phyloP scores from a whole-genome alignment of 1,139 yeast genomes.

The Candida anutae region DNA sequence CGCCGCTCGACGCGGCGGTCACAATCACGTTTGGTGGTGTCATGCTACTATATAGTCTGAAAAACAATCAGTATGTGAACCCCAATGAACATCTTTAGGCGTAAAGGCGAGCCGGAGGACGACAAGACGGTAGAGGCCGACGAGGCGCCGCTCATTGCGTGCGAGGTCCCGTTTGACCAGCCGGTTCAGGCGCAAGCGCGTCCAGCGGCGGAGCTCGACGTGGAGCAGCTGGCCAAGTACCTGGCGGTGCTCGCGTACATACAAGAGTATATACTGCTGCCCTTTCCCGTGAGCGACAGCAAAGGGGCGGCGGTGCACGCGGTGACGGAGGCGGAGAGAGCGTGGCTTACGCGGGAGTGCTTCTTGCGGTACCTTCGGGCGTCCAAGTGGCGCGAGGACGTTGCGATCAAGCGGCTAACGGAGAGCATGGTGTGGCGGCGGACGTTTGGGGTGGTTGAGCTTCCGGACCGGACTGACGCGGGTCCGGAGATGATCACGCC shows the following conservation, averaged over 20 bases:
- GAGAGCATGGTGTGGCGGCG: constrained; percentile 86
- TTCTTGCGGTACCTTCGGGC: constrained; percentile 82
- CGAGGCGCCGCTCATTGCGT: constrained; percentile 20
- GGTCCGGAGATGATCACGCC: constrained; percentile 44
- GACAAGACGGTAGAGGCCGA: constrained; percentile 1
- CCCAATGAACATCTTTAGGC: constrained; percentile 9
- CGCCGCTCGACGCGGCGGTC: constrained; percentile 1
- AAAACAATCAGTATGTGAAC: no score
- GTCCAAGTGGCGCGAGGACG: constrained; percentile 74
- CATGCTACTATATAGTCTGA: no score
- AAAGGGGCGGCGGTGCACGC: constrained; percentile 21
- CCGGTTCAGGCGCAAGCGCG: constrained; percentile 30
- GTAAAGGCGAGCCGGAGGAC: constrained; percentile 3
- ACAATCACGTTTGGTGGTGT: neutral
- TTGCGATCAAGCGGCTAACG: constrained; percentile 66
- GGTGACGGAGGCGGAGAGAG: constrained; percentile 56
- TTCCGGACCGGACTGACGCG: constrained; percentile 32
- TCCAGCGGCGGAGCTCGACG: constrained; percentile 22
- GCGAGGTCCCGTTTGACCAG: constrained; percentile 33
- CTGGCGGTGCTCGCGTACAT: constrained; percentile 52
- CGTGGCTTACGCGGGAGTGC: constrained; percentile 91
- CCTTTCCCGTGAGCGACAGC: constrained; percentile 17
- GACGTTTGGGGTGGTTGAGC: constrained; percentile 73
- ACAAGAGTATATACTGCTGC: constrained; percentile 24
- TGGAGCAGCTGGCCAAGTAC: constrained; percentile 54